Percentiles rank a stretch among this genome's conserved stretches.
phyloP scores from a whole-genome alignment of 768 basidiomycete genomes.

The Tulasnella sp. region DNA sequence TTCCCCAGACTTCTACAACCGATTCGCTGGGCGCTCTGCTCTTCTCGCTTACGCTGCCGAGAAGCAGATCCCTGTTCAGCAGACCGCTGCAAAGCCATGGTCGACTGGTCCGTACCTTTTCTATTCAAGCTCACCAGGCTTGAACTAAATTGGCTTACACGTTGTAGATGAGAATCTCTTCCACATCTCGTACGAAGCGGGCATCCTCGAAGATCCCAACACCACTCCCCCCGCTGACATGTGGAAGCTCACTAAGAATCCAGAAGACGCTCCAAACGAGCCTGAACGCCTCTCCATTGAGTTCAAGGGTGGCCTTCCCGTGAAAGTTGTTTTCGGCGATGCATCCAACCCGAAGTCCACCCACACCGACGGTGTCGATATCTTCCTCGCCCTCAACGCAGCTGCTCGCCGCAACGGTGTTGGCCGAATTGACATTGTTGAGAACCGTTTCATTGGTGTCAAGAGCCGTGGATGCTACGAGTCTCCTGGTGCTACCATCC shows the following conservation, averaged over 20 bases:
- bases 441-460: slow-evolving; percentile 99
- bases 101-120: slow-evolving; percentile 61
- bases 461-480: slow-evolving; percentile 99
- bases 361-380: slow-evolving; percentile 90
- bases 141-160: not conserved
- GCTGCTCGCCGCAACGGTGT: slow-evolving; percentile 94
- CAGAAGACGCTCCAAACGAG: slow-evolving; percentile 75
- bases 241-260: slow-evolving; percentile 95
- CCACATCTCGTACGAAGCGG: slow-evolving; percentile 99
- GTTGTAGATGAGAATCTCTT: slow-evolving; percentile 89
- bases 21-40: slow-evolving; percentile 93
- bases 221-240: slow-evolving; percentile 92
- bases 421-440: slow-evolving; percentile 97
- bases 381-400: slow-evolving; percentile 89
- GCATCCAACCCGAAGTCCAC: not conserved
- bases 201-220: slow-evolving; percentile 97
- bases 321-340: slow-evolving; percentile 60
- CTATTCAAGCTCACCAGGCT: not conserved
- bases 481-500: slow-evolving; percentile 93
- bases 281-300: slow-evolving; percentile 85
- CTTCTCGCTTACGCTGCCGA: slow-evolving; percentile 87
- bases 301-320: slow-evolving; percentile 84
- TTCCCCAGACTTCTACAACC: slow-evolving; percentile 86
- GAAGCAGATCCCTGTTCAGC: slow-evolving; percentile 88
- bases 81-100: slow-evolving; percentile 98